Evolutionary conservation across 2,329 filamentous ascomycete genomes (phyloP).

Genomic region (Xylaria sp.): DNA sequence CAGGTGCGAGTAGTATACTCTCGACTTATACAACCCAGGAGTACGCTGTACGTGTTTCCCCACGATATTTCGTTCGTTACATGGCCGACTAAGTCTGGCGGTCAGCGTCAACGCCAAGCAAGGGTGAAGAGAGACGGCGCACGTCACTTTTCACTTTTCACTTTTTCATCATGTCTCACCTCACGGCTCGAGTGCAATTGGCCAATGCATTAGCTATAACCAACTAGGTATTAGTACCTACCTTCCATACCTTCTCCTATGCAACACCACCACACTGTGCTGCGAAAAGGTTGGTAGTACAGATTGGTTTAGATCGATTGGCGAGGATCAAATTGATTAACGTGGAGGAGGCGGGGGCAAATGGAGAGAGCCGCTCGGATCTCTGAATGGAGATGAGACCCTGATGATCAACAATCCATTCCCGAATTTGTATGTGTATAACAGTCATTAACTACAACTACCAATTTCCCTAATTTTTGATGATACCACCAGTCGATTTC

Average conservation of each 20-base stretch:
- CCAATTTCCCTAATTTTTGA: not conserved
- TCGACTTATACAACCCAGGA: not conserved
- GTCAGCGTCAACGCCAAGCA: not conserved
- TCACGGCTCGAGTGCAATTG: not conserved
- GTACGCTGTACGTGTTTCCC: not conserved
- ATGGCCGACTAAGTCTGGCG: not conserved
- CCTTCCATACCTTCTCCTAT: slow-evolving; percentile 2
- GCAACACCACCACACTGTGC: slow-evolving; percentile 9
- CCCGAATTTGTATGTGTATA: not conserved
- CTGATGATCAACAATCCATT: not conserved
- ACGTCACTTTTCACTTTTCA: not conserved
- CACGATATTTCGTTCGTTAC: not conserved
- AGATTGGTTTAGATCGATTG: slow-evolving; percentile 16
- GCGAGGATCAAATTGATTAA: not conserved
- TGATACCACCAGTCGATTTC: not conserved
- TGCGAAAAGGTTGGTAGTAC: slow-evolving; percentile 10
- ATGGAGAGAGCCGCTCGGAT: not conserved
- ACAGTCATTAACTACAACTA: not conserved
- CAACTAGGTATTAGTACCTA: no score
- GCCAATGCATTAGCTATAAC: not conserved
- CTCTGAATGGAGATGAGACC: not conserved
- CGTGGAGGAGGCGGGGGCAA: not conserved
- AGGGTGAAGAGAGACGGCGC: slow-evolving; percentile 4
- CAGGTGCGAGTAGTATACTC: not conserved
- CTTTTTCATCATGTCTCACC: not conserved